Percentiles rank a stretch among this genome's conserved stretches.
Evolutionary conservation across 2,329 filamentous ascomycete genomes (phyloP).

Genomic region (Aureobasidium lini): DNA sequence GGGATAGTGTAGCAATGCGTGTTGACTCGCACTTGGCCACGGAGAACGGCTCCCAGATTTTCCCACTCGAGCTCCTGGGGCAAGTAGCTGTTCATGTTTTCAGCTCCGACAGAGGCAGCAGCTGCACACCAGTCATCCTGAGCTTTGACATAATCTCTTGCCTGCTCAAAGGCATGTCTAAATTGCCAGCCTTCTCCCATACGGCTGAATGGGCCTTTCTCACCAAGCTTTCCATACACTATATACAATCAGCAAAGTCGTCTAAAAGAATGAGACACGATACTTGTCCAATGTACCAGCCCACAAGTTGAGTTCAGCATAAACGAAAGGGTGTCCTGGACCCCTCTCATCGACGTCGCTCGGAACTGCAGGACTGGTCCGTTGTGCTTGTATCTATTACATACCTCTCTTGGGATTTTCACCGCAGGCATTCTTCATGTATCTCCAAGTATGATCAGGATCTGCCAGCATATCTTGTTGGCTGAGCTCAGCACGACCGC

Average conservation of each 20-base stretch:
- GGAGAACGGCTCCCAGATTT: conserved; percentile 52
- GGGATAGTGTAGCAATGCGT: conserved; percentile 65
- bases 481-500: conserved; percentile 57
- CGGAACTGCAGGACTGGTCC: too few species aligned
- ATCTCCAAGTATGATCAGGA: conserved; percentile 57
- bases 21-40: conserved; percentile 62
- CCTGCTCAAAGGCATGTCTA: conserved; percentile 59
- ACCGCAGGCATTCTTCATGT: conserved; percentile 71
- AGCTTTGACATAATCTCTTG: conserved; percentile 46
- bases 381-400: too few species aligned
- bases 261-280: too few species aligned
- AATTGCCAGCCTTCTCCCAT: conserved; percentile 65
- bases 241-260: too few species aligned
- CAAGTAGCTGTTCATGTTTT: conserved; percentile 50
- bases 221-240: conserved; percentile 50
- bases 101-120: conserved; percentile 44
- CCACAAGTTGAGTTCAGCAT: too few species aligned
- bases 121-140: conserved; percentile 63
- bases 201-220: conserved; percentile 50
- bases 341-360: too few species aligned
- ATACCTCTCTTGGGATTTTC: conserved; percentile 55
- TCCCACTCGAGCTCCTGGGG: conserved; percentile 59
- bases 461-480: conserved; percentile 58
- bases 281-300: too few species aligned
- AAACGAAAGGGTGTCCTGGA: too few species aligned